Evolutionary conservation across 345 rosid genomes (phyloP).

Genomic region (Alliaria petiolata): DNA sequence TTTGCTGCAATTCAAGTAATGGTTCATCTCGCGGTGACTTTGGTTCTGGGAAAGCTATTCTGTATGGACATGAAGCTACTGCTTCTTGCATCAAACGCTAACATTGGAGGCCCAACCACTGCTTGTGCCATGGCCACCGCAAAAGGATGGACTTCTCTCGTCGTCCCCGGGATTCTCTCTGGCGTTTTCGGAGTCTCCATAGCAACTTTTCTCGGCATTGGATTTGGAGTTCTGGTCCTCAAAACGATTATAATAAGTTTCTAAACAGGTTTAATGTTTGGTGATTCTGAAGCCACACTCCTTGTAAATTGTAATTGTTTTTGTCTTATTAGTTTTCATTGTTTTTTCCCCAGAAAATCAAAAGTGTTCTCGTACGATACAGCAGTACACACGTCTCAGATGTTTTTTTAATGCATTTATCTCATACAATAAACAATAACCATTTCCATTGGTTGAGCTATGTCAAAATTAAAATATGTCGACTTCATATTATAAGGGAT

Average conservation of each 20-base stretch:
- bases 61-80: slow-evolving; percentile 47
- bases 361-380: not conserved
- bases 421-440: not conserved
- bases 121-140: slow-evolving; percentile 88
- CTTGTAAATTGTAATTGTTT: not conserved
- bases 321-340: not conserved
- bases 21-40: slow-evolving; percentile 52
- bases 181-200: slow-evolving; percentile 67
- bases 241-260: slow-evolving; percentile 41
- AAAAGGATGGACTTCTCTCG: slow-evolving; percentile 69
- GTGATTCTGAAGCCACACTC: not conserved
- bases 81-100: slow-evolving; percentile 79
- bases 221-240: slow-evolving; percentile 60
- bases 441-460: not conserved
- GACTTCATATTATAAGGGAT: too few relatives aligned
- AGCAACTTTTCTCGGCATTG: slow-evolving; percentile 83
- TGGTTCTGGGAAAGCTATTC: slow-evolving; percentile 54
- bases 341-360: not conserved
- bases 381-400: not conserved
- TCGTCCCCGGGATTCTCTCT: slow-evolving; percentile 72
- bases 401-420: not conserved
- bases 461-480: too few relatives aligned
- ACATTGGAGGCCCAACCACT: slow-evolving; percentile 86
- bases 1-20: slow-evolving; percentile 65
- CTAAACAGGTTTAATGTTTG: not conserved